These are phyloP conservation scores for Jacaranda copaia DNA, from an alignment of 257 asterid species.

Conservation along the genomic window DNA sequence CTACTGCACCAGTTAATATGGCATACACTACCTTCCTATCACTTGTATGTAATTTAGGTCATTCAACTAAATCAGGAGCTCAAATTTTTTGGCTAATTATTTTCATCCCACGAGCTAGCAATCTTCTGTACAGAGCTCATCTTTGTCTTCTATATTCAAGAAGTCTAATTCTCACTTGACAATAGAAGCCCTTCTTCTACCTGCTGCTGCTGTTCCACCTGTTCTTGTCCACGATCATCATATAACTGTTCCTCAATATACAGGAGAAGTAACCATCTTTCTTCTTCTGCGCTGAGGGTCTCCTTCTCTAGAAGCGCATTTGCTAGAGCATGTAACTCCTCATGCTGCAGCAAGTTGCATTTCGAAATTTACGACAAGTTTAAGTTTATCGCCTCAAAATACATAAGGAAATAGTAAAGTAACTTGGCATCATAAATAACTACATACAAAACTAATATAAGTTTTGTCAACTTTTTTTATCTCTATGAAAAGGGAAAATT, in stretches of 20 bases:
- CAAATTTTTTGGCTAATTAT: conserved; percentile 22
- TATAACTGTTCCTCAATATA: conserved; percentile 43
- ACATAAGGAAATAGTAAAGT: background rate
- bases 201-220: conserved; percentile 60
- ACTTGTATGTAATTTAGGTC: background rate
- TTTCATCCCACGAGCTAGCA: conserved; percentile 27
- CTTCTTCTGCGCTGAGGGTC: conserved; percentile 78
- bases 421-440: background rate
- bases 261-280: conserved; percentile 73
- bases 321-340: conserved; percentile 85
- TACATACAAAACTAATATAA: background rate
- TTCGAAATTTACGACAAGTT: background rate
- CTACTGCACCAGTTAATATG: conserved; percentile 20
- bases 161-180: background rate
- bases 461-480: too few species aligned
- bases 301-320: conserved; percentile 91
- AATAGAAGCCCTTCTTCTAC: background rate
- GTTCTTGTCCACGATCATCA: conserved; percentile 59
- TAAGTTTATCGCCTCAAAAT: background rate
- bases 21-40: background rate
- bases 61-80: conserved; percentile 4
- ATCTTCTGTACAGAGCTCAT: conserved; percentile 51
- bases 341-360: conserved; percentile 70
- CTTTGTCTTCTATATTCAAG: conserved; percentile 19
- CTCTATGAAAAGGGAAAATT: too few species aligned